Evolutionary conservation across 768 basidiomycete species (phyloP).

Genomic region (Epithele typhae): DNA sequence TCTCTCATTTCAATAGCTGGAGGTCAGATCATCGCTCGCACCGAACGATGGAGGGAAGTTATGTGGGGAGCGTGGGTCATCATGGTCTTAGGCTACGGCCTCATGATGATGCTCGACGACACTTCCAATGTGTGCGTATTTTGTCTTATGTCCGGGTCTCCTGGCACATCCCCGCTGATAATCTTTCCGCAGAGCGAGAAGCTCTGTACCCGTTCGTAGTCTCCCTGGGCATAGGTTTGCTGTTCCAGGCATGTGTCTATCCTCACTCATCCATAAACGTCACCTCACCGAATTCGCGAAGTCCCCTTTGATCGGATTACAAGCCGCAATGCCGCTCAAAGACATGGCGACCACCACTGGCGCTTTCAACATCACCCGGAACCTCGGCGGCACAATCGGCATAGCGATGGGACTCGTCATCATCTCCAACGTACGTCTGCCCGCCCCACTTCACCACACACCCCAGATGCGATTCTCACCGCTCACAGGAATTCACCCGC

Average conservation of each 20-base stretch:
- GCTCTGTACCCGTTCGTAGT: constrained; percentile 61
- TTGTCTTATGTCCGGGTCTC: neutral
- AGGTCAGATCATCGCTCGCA: constrained; percentile 54
- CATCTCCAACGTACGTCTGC: constrained; percentile 44
- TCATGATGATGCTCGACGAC: constrained; percentile 65
- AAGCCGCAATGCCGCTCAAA: constrained; percentile 81
- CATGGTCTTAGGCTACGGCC: constrained; percentile 61
- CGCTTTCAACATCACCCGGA: constrained; percentile 68
- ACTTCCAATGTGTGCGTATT: constrained; percentile 44
- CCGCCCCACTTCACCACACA: neutral
- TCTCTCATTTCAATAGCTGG: constrained; percentile 48
- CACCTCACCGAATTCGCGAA: too few species aligned
- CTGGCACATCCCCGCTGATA: too few species aligned
- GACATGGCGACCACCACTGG: constrained; percentile 82
- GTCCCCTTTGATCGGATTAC: constrained; percentile 66
- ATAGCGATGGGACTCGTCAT: constrained; percentile 71
- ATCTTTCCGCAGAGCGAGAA: too few species aligned
- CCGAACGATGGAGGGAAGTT: constrained; percentile 50
- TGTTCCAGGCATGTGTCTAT: constrained; percentile 48
- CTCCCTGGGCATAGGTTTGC: constrained; percentile 55
- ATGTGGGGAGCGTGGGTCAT: constrained; percentile 58
- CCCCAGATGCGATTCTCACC: constrained; percentile 1
- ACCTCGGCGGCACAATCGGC: constrained; percentile 67
- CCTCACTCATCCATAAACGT: too few species aligned
- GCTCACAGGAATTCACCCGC: too few species aligned